A percentile compares a stretch with the other conserved stretches of the same genome.
phyloP scores from a whole-genome alignment of 2,329 filamentous ascomycete species.

The Drechslerella stenobrocha region DNA sequence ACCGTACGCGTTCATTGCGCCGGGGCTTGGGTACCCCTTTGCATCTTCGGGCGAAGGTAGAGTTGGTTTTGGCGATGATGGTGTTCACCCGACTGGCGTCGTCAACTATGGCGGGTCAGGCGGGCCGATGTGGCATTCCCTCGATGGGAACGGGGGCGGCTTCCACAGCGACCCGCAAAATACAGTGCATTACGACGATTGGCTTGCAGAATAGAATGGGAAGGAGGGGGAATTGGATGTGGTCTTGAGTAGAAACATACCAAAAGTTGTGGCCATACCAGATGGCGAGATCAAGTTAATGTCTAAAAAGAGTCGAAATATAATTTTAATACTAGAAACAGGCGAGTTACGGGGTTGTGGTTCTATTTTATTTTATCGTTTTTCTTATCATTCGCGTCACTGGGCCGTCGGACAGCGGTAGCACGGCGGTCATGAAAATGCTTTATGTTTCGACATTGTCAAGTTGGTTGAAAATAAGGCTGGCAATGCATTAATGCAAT shows the following conservation, averaged over 20 bases:
- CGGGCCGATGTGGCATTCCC: constrained; percentile 31
- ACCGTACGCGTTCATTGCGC: constrained; percentile 33
- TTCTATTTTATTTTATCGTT: too few species aligned
- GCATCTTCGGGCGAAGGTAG: not conserved
- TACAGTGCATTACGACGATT: constrained; percentile 44
- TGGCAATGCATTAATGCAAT: too few species aligned
- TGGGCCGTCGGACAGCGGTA: too few species aligned
- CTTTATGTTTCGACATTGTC: too few species aligned
- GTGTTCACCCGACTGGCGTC: constrained; percentile 4
- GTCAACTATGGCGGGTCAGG: constrained; percentile 20
- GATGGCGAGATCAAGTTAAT: too few species aligned
- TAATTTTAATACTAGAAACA: too few species aligned
- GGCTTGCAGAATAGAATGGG: constrained; percentile 33
- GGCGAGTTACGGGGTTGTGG: too few species aligned
- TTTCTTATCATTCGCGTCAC: too few species aligned
- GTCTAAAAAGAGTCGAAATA: too few species aligned
- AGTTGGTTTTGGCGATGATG: constrained; percentile 10
- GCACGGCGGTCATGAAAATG: too few species aligned
- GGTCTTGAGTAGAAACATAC: not conserved
- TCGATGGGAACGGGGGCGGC: constrained; percentile 9
- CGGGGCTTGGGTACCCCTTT: constrained; percentile 15
- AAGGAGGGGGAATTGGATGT: not conserved
- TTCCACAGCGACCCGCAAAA: constrained; percentile 10
- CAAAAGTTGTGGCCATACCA: too few species aligned
- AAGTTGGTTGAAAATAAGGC: too few species aligned